These are phyloP conservation scores for Suillus subalutaceus DNA, from an alignment of 768 basidiomycete species.

Conservation along the genomic window DNA sequence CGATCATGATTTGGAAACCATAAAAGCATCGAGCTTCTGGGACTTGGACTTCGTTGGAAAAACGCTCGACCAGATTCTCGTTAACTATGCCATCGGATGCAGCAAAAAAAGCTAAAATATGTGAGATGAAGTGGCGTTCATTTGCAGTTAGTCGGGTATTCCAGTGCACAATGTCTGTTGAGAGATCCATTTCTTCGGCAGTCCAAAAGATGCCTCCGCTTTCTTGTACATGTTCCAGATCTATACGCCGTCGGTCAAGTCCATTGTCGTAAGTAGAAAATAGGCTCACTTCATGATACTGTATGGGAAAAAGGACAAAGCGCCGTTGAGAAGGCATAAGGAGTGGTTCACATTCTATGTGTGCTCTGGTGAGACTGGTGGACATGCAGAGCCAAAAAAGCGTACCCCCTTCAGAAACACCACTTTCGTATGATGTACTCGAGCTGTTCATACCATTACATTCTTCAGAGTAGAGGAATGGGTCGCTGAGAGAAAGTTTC, in stretches of 20 bases:
- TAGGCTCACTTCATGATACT: constrained; percentile 79
- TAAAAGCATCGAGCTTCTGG: constrained; percentile 97
- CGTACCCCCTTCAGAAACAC: not conserved
- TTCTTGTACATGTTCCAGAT: constrained; percentile 98
- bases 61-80: constrained; percentile 93
- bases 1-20: constrained; percentile 99
- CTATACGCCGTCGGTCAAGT: constrained; percentile 38
- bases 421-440: not conserved
- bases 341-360: constrained; percentile 57
- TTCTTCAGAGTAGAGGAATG: not conserved
- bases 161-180: constrained; percentile 87
- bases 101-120: constrained; percentile 95
- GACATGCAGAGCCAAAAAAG: no score
- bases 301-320: constrained; percentile 90
- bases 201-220: constrained; percentile 94
- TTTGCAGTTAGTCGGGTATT: constrained; percentile 73
- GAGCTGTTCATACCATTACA: not conserved
- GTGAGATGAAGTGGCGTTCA: constrained; percentile 89
- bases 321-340: constrained; percentile 71
- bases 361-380: not conserved
- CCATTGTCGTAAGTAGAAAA: not conserved
- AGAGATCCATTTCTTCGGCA: constrained; percentile 89
- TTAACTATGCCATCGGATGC: constrained; percentile 97
- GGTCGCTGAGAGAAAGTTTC: not conserved
- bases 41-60: constrained; percentile 88